Base-by-base conservation (phyloP, 1,284 basidiomycete genomes). In the Trichosporon sp. region DNA sequence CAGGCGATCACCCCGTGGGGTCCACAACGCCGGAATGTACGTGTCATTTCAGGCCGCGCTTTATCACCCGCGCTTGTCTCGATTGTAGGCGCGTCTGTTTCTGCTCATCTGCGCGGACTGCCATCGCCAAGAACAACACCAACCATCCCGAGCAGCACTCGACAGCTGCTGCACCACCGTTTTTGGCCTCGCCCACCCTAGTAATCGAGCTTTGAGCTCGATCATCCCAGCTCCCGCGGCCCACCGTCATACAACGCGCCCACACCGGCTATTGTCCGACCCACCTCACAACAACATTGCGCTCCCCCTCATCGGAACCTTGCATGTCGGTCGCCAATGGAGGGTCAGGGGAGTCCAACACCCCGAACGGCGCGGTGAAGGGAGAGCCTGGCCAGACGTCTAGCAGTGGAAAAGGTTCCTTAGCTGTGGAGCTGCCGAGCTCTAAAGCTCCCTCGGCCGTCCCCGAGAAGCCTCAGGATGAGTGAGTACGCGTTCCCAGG, bases 401-500 rank as follows among this genome's bases (percentile, higher is more conserved):
- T 23, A n/a, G 29, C 18, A 15, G 18, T 7, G 56, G 18, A 7
- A 29, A 60, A 13, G 29, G 29, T 5, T n/a, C 27, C 12, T n/a
- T 60, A 31, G 27, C 27, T 8, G 56, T 60, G 56, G 56, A 60
- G 56, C 27, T 60, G 15, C 11, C 29, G 18, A 60, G 56, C 56
- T 31, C 56, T n/a, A 60, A 60, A n/a, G 56, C 23, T 3, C 27
- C 29, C 15, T 23, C 15, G n/a, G 73, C 72, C 6, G 65, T 67
- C 27, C 69, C 75, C 11, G 66, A 69, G 12, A 68, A 68, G 21
- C 58, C 75, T 15, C 75, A 77, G 65, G 77, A 78, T 42, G 80
- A 81, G 80, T 81, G 68, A 74, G 80, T 79, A 12, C n/a, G 5
- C 12, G 23, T 13, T 21, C 18, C 27, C 13, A 13, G 27, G 15